Evolutionary conservation across 345 rosid species (phyloP), one percentile per base, ranked within the genome.

Genomic region (Acer campestre): DNA sequence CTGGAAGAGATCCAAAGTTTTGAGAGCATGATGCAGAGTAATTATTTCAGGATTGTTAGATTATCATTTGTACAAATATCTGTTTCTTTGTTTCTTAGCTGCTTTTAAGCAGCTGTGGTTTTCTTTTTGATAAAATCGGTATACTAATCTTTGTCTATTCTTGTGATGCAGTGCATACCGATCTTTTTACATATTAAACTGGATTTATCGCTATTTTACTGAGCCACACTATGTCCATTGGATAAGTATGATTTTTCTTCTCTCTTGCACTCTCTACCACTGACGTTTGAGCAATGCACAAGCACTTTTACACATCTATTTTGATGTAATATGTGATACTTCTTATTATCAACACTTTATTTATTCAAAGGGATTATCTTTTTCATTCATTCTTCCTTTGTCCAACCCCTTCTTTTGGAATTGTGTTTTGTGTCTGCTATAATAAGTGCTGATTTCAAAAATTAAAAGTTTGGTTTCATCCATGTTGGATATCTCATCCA

Each of bases 181-280:
- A 38, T 87, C 77, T 31, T 79, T 92, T 23, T 92, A 92, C 82
- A 92, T 92, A 73, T 74, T 90, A 65, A 92, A 92, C 88, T 92
- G 93, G 94, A 80, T 92, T 46, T 92, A 92, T 68, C 93, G 91
- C 70, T 92, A 84, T 85, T 92, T 89, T 78, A 90, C 93, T 23
- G 97, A 90, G 82, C 83, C 72, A 1, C 92, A 90, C 80, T 88
- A 82, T 78, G 85, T 88, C 68, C 93, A 89, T 22, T 89, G 93
- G 97, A 92, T 92, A 89, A 86, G 97, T 92, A 92, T 72, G 91
- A 51, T 22, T 72, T 72, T 71, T 70, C n/a, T 78, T 48, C 67
- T 62, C 64, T 71, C 74, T 20, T 58, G 40, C 71, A 23, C 68
- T 68, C 64, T 38, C 58, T 17, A 16, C 23, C n/a, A n/a, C 42